Conservation (phyloP, 192 early-diverging fungal species). For the Umbelopsis isabellina region DNA sequence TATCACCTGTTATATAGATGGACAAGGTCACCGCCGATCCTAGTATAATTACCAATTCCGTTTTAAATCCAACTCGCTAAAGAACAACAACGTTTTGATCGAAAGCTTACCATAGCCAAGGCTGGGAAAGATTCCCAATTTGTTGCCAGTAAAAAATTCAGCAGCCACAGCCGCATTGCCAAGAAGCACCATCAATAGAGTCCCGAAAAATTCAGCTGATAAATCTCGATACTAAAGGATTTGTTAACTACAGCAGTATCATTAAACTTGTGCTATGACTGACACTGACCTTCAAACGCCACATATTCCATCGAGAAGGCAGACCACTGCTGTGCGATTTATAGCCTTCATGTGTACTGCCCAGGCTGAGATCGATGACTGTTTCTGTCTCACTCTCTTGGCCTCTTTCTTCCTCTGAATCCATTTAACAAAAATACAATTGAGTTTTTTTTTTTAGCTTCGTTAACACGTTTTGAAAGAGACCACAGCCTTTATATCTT, state of each 20-base stretch:
- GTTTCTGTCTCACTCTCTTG: slow-evolving; percentile 6
- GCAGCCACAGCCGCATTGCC: slow-evolving; percentile 65
- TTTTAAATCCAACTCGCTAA: background rate
- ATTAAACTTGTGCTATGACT: background rate
- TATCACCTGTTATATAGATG: slow-evolving; percentile 62
- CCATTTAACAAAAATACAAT: background rate
- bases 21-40: slow-evolving; percentile 69
- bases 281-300: background rate
- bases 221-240: slow-evolving; percentile 48
- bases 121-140: background rate
- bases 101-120: slow-evolving; percentile 7
- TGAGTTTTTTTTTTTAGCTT: background rate
- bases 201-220: slow-evolving; percentile 78
- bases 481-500: background rate
- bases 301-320: slow-evolving; percentile 5
- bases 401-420: slow-evolving; percentile 1
- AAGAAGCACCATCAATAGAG: slow-evolving; percentile 67
- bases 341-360: background rate
- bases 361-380: background rate
- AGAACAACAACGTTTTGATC: background rate
- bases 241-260: background rate
- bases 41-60: slow-evolving; percentile 55
- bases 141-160: background rate
- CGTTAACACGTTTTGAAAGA: background rate
- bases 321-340: background rate